Conservation (phyloP, 1,284 basidiomycete species). For the Meira miltonrushii region DNA sequence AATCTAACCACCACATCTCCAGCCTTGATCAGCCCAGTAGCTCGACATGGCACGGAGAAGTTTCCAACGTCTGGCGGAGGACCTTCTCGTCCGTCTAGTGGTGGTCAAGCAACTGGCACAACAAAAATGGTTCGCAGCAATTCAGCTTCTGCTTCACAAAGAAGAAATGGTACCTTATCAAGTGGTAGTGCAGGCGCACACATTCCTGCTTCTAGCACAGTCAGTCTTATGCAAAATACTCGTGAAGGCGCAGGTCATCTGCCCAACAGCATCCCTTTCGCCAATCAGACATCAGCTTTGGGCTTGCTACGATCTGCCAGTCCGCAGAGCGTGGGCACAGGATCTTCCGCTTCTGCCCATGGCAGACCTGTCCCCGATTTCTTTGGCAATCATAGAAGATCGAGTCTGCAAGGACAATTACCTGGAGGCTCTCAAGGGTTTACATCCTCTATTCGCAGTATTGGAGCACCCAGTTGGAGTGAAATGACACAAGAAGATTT, state of each 20-base stretch:
- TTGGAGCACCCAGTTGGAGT: slow-evolving; percentile 68
- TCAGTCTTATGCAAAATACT: neutral
- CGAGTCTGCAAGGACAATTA: slow-evolving; percentile 15
- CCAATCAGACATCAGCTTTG: neutral
- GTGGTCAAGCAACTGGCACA: neutral
- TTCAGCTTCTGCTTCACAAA: neutral
- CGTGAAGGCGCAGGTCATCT: neutral
- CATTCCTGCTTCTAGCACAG: neutral
- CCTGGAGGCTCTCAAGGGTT: slow-evolving; percentile 2
- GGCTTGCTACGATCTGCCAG: slow-evolving; percentile 7
- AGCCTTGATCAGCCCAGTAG: too few relatives aligned
- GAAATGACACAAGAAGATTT: slow-evolving; percentile 92
- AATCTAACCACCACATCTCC: too few relatives aligned
- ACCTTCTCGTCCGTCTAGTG: neutral
- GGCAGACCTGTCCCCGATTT: slow-evolving; percentile 19
- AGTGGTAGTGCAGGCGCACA: neutral
- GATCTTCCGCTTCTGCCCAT: slow-evolving; percentile 14
- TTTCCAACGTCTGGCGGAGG: neutral
- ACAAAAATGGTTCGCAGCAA: neutral
- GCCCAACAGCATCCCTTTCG: slow-evolving; percentile 14
- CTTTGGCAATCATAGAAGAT: slow-evolving; percentile 19
- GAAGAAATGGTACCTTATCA: neutral
- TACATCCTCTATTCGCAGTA: slow-evolving; percentile 5
- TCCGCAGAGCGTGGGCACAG: slow-evolving; percentile 22
- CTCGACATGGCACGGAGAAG: too few relatives aligned